phyloP scores from a whole-genome alignment of 768 basidiomycete genomes.

The Tulasnella sp. region DNA sequence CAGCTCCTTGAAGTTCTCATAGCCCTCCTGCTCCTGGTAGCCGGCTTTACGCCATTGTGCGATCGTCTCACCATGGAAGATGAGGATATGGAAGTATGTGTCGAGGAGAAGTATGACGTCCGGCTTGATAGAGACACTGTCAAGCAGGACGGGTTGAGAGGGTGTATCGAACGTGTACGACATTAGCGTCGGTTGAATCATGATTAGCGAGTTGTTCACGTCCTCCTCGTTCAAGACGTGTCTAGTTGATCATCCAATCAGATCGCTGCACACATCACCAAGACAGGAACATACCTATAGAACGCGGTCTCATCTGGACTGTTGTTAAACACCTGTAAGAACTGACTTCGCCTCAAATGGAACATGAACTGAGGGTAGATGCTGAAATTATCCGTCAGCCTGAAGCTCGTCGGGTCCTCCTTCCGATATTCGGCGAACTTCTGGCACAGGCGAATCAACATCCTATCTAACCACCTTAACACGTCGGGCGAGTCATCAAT shows the following conservation, averaged over 20 bases:
- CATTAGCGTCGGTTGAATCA: slow-evolving; percentile 99
- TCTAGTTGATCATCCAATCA: slow-evolving; percentile 32
- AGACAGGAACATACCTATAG: slow-evolving; percentile 54
- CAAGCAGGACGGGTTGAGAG: slow-evolving; percentile 89
- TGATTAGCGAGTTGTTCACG: slow-evolving; percentile 97
- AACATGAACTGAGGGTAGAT: slow-evolving; percentile 99
- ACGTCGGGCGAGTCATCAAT: slow-evolving; percentile 97
- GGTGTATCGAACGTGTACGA: slow-evolving; percentile 89
- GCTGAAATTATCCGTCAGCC: slow-evolving; percentile 89
- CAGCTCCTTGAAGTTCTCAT: slow-evolving; percentile 96
- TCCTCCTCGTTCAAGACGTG: slow-evolving; percentile 95
- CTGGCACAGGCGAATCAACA: slow-evolving; percentile 97
- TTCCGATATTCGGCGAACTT: slow-evolving; percentile 99
- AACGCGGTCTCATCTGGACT: slow-evolving; percentile 99
- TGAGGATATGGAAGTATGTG: slow-evolving; percentile 99
- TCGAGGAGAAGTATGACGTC: slow-evolving; percentile 95
- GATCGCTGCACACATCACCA: background rate
- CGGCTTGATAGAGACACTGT: slow-evolving; percentile 94
- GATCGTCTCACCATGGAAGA: slow-evolving; percentile 96
- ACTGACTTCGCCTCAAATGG: slow-evolving; percentile 93
- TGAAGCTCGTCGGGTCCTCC: slow-evolving; percentile 91
- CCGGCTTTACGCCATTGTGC: slow-evolving; percentile 98
- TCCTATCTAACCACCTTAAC: slow-evolving; percentile 91
- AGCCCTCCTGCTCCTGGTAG: slow-evolving; percentile 97
- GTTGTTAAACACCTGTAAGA: slow-evolving; percentile 99